Percentiles rank a stretch among this genome's conserved stretches.
These are phyloP conservation scores for Penicillium maclennaniae DNA, from an alignment of 495 filamentous ascomycete species.

Conservation along the genomic window DNA sequence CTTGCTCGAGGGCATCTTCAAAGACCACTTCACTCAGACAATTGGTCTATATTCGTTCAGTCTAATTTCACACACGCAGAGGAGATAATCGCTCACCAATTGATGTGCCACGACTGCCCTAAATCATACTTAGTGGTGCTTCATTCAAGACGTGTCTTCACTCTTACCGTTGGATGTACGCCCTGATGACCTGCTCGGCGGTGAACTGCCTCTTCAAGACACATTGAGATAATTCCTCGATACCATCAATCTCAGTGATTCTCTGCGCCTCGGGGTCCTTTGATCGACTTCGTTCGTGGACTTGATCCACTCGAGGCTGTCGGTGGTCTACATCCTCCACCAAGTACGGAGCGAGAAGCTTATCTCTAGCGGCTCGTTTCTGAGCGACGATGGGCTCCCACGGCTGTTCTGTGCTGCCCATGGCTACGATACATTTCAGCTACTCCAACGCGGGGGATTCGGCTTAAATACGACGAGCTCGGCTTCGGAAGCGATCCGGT, in stretches of 20 bases:
- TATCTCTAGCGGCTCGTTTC: slow-evolving; percentile 29
- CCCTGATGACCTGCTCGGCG: slow-evolving; percentile 38
- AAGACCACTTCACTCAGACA: slow-evolving; percentile 65
- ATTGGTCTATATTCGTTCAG: slow-evolving; percentile 37
- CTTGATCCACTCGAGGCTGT: slow-evolving; percentile 18
- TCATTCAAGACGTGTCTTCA: neutral
- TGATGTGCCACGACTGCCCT: slow-evolving; percentile 56
- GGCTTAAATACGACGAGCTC: neutral
- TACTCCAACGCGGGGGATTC: neutral
- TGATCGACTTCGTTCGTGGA: slow-evolving; percentile 24
- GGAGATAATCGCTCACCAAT: slow-evolving; percentile 32
- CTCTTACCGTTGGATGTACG: slow-evolving; percentile 50
- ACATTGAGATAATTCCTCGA: slow-evolving; percentile 28
- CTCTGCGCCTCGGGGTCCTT: slow-evolving; percentile 21
- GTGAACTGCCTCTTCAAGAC: slow-evolving; percentile 38
- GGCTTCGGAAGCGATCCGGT: neutral
- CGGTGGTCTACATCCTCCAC: slow-evolving; percentile 25
- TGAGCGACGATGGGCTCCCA: slow-evolving; percentile 33
- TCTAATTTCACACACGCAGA: neutral
- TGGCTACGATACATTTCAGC: neutral
- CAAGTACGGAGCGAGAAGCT: slow-evolving; percentile 28
- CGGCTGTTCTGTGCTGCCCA: slow-evolving; percentile 8
- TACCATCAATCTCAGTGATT: slow-evolving; percentile 41
- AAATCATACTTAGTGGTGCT: neutral
- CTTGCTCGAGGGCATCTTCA: slow-evolving; percentile 54